phyloP scores from a whole-genome alignment of 345 rosid species.

The Viola odorata region DNA sequence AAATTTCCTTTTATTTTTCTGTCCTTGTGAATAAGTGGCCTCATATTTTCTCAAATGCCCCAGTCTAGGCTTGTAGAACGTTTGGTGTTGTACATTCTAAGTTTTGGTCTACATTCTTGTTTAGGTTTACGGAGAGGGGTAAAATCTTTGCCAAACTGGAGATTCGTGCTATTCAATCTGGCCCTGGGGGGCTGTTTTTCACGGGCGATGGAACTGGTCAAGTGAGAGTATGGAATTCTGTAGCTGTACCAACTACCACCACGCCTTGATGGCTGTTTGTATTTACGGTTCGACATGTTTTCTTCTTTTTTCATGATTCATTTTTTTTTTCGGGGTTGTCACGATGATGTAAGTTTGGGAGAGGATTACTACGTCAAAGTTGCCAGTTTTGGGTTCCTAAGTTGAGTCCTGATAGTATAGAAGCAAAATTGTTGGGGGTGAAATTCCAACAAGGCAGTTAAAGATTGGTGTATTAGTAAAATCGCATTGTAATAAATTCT shows the following conservation, averaged over 20 bases:
- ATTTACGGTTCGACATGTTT: conserved; percentile 8
- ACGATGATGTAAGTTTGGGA: conserved; percentile 6
- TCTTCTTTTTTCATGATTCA: neutral
- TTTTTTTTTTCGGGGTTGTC: neutral
- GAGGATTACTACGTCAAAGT: conserved; percentile 5
- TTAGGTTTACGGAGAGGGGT: conserved; percentile 82
- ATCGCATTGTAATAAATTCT: too few relatives aligned
- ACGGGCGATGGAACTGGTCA: conserved; percentile 92
- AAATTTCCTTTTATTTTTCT: neutral
- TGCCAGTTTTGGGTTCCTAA: conserved; percentile 16
- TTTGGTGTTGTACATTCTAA: neutral
- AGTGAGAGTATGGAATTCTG: conserved; percentile 91
- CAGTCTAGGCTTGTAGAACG: neutral
- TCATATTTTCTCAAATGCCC: neutral
- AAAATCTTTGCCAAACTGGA: conserved; percentile 81
- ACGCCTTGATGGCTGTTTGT: conserved; percentile 12
- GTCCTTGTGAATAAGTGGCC: neutral
- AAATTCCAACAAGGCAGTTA: too few relatives aligned
- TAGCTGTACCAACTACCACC: conserved; percentile 31
- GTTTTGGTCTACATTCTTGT: neutral
- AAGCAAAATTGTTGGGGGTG: too few relatives aligned
- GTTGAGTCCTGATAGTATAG: conserved; percentile 1
- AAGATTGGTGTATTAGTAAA: too few relatives aligned
- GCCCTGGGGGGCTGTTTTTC: conserved; percentile 84
- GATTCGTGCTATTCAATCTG: conserved; percentile 68